Evolutionary conservation across 2,329 filamentous ascomycete species (phyloP), one percentile per base, ranked within the genome.

Genomic region (Biscogniauxia sp.): DNA sequence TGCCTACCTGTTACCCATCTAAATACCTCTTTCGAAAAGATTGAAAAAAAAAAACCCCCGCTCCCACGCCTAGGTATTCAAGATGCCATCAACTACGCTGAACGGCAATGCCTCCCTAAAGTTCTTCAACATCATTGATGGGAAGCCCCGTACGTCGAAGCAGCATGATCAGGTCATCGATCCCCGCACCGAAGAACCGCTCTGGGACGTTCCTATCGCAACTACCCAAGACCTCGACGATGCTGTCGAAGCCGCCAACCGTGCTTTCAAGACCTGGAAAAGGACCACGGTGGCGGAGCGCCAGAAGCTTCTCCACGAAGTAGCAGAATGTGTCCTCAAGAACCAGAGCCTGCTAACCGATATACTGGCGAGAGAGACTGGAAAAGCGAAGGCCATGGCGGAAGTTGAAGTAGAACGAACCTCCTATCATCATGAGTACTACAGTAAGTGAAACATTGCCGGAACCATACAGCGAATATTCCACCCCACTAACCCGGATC

Each of bases 331-430:
- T 11, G 68, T 83, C 20, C 68, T 74, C 41, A 70, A 73, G 4
- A 74, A 82, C 52, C 69, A 73, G 5, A 73, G 78, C 0, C 76
- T 80, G 55, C 73, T 86, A 54, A 70, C 75, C 15, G 74, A 76
- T 45, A 72, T 84, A 9, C 70, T 84, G 49, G 76, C 75, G 65
- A 75, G 73, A 57, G 82, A 84, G 70, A 80, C 79, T 23, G 82
- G 83, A n/a, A 84, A 84, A 69, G 82, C 82, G 5, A 66, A 54
- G 41, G 61, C 75, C 20, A 70, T 78, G 70, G 76, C 76, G 17
- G 67, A 70, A 45, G 70, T 75, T n/a, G 77, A 79, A 53, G 70
- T 79, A 28, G 69, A 73, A 20, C 75, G 73, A 61, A 66, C 75
- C 1, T 72, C 75, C 41, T 68, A 68, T 11, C 77, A 79, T 60